These are phyloP conservation scores for Sindora glabra DNA, from an alignment of 306 rosid genomes.

Conservation along the genomic window DNA sequence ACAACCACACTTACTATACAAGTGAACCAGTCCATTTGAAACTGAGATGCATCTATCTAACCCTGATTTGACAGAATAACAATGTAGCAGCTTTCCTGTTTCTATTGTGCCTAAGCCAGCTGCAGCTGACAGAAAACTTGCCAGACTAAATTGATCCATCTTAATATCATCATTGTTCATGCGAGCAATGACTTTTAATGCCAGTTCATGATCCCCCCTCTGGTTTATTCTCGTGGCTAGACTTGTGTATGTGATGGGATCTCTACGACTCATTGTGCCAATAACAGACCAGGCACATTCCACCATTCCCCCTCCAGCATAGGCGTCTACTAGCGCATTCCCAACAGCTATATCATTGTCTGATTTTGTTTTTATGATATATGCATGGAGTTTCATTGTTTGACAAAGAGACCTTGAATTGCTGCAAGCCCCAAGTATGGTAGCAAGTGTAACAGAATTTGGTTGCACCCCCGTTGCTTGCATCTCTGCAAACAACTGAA, in stretches of 20 bases:
- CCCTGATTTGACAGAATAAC: conserved; percentile 47
- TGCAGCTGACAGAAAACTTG: conserved; percentile 63
- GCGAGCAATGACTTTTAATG: conserved; percentile 29
- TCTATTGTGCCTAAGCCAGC: conserved; percentile 45
- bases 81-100: conserved; percentile 57
- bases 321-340: conserved; percentile 70
- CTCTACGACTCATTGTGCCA: conserved; percentile 37
- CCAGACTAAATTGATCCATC: conserved; percentile 54
- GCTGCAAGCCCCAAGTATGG: conserved; percentile 41
- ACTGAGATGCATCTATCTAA: conserved; percentile 33
- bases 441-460: conserved; percentile 47
- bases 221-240: conserved; percentile 53
- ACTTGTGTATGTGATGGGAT: conserved; percentile 54
- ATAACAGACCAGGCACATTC: conserved; percentile 44
- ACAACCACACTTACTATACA: conserved; percentile 59
- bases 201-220: conserved; percentile 42
- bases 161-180: conserved; percentile 39
- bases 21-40: conserved; percentile 43
- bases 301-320: conserved; percentile 45
- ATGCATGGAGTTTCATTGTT: conserved; percentile 43
- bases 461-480: conserved; percentile 47
- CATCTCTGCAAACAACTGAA: conserved; percentile 43
- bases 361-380: conserved; percentile 40
- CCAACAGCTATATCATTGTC: conserved; percentile 36
- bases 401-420: conserved; percentile 27